Evolutionary conservation across 495 filamentous ascomycete species (phyloP), one percentile per base, ranked within the genome.

Genomic region (Neurospora tetrasperma): DNA sequence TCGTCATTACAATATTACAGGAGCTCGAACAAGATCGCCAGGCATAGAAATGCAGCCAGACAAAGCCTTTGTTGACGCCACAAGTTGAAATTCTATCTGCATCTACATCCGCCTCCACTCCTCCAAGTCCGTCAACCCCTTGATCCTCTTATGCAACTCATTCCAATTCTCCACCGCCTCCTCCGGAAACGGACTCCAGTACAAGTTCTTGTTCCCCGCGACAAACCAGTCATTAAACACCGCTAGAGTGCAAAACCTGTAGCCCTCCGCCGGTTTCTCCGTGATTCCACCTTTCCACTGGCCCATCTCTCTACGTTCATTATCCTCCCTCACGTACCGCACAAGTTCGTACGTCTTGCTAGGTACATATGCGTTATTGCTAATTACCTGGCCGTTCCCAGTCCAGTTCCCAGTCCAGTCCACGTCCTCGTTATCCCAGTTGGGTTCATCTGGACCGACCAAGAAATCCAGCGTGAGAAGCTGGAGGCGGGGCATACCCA

Each of bases 1-100:
- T 44, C 43, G 18, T 9, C n/a, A 44, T n/a, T 9, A 18, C 35
- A 39, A 18, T 6, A 44, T n/a, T 44, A 44, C 16, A 44, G 18
- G 2, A 44, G n/a, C 18, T 44, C 43, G 7, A n/a, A 16, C 18
- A 44, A 44, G 3, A n/a, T 4, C 18, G 1, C 18, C 4, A 10
- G n/a, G 43, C 43, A 44, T 7, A 38, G 35, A 38, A 44, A n/a
- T 18, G 18, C 18, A 18, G 16, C 14, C 6, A 43, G 5, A 18
- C 16, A 44, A 44, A 44, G 16, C 16, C 7, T 44, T 90, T 88
- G 74, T 92, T 92, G 70, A 91, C 89, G 74, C 90, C 90, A 90
- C 90, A 92, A 3, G 89, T 90, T 90, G 41, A 89, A 79, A 38
- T 38, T n/a, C n/a, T 27, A 27, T 27, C 27, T 27, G 27, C 39